A percentile compares a stretch with the other conserved stretches of the same genome.
These are phyloP conservation scores for Auricularia sp. DNA, from an alignment of 768 basidiomycete genomes.

Conservation along the genomic window DNA sequence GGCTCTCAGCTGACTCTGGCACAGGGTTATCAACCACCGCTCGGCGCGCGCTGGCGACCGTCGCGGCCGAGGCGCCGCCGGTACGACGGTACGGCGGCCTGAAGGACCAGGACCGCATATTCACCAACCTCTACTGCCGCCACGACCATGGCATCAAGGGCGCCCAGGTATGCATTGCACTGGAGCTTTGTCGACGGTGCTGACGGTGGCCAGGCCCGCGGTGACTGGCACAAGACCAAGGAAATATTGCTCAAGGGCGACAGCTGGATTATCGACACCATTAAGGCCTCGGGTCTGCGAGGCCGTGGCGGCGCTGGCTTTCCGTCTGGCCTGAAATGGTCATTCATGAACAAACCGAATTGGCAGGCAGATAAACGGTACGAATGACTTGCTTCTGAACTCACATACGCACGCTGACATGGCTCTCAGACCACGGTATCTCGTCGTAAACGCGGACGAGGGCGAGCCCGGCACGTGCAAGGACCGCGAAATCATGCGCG, in stretches of 20 bases:
- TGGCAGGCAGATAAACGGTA: constrained; percentile 91
- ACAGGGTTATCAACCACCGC: background rate
- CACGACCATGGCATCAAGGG: constrained; percentile 93
- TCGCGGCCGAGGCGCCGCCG: constrained; percentile 56
- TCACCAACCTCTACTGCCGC: constrained; percentile 79
- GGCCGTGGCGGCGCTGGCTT: constrained; percentile 97
- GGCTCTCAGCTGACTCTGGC: too few relatives aligned
- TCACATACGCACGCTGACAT: background rate
- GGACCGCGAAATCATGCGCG: constrained; percentile 94
- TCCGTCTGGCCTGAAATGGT: constrained; percentile 94
- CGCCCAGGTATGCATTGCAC: constrained; percentile 50
- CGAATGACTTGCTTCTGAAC: constrained; percentile 6
- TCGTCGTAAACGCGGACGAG: constrained; percentile 97
- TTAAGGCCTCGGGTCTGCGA: constrained; percentile 92
- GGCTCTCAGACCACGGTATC: constrained; percentile 67
- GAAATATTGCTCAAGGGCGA: constrained; percentile 94
- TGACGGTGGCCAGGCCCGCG: constrained; percentile 51
- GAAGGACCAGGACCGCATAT: constrained; percentile 90
- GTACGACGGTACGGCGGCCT: constrained; percentile 87
- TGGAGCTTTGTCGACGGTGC: background rate
- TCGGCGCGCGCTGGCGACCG: constrained; percentile 48
- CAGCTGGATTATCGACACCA: constrained; percentile 90
- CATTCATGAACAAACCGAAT: constrained; percentile 98
- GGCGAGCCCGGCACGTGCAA: constrained; percentile 99
- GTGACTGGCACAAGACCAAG: constrained; percentile 98